Evolutionary conservation across 1,139 yeast genomes (phyloP), one percentile per base, ranked within the genome.

Genomic region (Debaryomyces sp.): DNA sequence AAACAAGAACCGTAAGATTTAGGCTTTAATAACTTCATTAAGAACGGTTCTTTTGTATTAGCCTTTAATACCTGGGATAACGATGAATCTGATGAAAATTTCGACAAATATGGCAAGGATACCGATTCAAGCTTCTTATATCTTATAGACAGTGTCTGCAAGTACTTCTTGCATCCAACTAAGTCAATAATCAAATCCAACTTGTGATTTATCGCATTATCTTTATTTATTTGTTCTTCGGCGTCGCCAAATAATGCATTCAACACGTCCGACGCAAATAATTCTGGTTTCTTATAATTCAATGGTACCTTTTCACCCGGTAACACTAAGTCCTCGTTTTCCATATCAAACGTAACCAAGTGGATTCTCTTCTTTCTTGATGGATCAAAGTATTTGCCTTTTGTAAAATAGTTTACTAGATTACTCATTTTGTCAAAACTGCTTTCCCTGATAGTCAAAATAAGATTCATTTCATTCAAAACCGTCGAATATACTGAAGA

Each of bases 141-240:
- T 47, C 66, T 64, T 13, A 73, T 63, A 2, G 62, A 43, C 29
- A 63, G 54, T 7, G 59, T 60, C 48, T 75, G 78, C 51, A 76
- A 70, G 55, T 58, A 67, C 52, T 67, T 66, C 54, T 68, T 71
- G 50, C 75, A 62, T 15, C 81, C 81, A 27, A 71, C 61, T 18
- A 76, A 68, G 56, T 76, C 81, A 24, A 76, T 60, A 40, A 76
- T 63, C 32, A 68, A 54, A 54, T 76, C 80, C 43, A 74, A 58
- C 49, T 70, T 71, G 53, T 64, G 68, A 27, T 62, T 54, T 44
- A 63, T 54, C 33, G 71, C 47, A 48, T 67, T 70, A 17, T 37
- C 36, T 10, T 49, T 45, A 39, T 54, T 54, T 4, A 74, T 60
- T 21, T 56, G 50, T 43, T 57, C 62, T 22, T 51, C 52, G 44